Evolutionary conservation across 1,284 basidiomycete species (phyloP).

Genomic region (Ceratobasidium sp.): DNA sequence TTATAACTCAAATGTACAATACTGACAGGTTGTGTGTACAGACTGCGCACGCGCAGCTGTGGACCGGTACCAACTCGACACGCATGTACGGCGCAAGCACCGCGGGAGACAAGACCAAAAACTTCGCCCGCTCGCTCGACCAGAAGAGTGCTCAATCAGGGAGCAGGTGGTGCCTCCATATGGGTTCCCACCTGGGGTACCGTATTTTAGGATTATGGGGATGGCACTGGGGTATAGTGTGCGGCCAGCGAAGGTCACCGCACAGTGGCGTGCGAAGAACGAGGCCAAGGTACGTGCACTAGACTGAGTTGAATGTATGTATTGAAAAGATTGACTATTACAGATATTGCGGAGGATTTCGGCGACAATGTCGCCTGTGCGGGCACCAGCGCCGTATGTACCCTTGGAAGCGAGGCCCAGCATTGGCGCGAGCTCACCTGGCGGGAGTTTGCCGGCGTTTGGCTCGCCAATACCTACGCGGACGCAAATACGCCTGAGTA

Average conservation of each 20-base stretch:
- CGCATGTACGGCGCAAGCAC: slow-evolving; percentile 23
- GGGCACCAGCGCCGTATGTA: neutral
- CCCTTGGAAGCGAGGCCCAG: neutral
- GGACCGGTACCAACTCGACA: slow-evolving; percentile 21
- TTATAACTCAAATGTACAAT: too few species aligned
- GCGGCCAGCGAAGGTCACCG: slow-evolving; percentile 9
- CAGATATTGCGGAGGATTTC: slow-evolving; percentile 36
- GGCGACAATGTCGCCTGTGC: slow-evolving; percentile 2
- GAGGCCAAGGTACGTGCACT: slow-evolving; percentile 23
- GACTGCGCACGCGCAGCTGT: slow-evolving; percentile 13
- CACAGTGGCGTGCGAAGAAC: slow-evolving; percentile 22
- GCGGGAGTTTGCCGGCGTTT: slow-evolving; percentile 7
- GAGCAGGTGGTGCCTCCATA: slow-evolving; percentile 15
- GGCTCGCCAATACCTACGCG: slow-evolving; percentile 1
- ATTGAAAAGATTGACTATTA: neutral
- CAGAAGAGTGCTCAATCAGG: slow-evolving; percentile 10
- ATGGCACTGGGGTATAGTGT: slow-evolving; percentile 29
- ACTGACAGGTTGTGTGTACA: neutral
- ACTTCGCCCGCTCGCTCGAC: slow-evolving; percentile 20
- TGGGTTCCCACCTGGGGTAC: slow-evolving; percentile 25
- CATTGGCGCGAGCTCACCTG: neutral
- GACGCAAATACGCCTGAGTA: slow-evolving; percentile 15
- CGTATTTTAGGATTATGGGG: slow-evolving; percentile 39
- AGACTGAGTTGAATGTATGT: neutral
- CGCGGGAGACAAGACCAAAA: slow-evolving; percentile 1